Evolutionary conservation across 352 stramenopile species (phyloP), one percentile per base, ranked within the genome.

Genomic region (Phytophthora cactorum): DNA sequence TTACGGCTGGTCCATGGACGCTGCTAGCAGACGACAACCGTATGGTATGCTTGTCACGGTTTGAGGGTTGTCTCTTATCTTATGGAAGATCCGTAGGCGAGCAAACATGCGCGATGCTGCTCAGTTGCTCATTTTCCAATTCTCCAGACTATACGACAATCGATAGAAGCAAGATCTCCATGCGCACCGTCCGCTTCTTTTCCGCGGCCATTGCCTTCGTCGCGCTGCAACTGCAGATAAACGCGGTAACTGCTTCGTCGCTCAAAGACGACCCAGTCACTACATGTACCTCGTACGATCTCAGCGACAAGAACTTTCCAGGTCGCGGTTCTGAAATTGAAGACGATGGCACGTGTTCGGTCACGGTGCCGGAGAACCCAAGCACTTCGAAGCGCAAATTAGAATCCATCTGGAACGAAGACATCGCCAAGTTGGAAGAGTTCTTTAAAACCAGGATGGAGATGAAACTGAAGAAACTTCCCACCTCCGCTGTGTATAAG

Each of bases 231-330:
- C 25, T 66, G 39, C 54, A 65, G 43, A 12, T 70, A 15, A 25
- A 66, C 2, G 29, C 49, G 29, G 36, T 32, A 12, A 15, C 39
- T 2, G 41, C 36, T 28, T 39, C 55, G 2, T 66, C 63, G 32
- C 31, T 70, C 1, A 3, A 44, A 4, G 44, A 44, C 25, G 55
- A 57, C 11, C 55, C 63, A 4, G 17, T 41, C 38, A 66, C 63
- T 2, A 55, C 38, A 10, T 70, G 46, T 9, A 36, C n/a, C 9
- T 62, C 50, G 38, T 56, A 56, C 25, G 28, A 63, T 12, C 17
- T 59, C 6, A 34, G 25, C 4, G 34, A 51, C 8, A 12, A 56
- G 28, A 63, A 51, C 32, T 68, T 57, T 45, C 52, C 61, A 2
- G 52, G 31, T 4, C 39, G 39, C 27, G 61, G 52, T 1, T 39